Evolutionary conservation across 78 protist genomes (phyloP).

Genomic region (Pelomyxa schiedti): DNA sequence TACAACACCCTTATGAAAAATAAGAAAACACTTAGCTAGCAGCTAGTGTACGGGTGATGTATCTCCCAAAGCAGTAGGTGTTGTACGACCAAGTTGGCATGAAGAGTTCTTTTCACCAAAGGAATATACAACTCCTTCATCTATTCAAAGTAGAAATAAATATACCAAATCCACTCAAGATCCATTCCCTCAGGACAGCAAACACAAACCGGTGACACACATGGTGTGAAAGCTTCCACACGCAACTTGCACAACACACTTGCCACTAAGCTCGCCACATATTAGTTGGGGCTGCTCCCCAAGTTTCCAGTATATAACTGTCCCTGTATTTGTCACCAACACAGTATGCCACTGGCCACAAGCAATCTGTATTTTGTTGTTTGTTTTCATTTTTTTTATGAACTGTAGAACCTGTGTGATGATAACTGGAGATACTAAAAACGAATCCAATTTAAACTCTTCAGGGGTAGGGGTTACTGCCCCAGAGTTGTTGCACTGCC

Average conservation of each 20-base stretch:
- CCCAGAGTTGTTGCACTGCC: not conserved
- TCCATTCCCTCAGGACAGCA: no score
- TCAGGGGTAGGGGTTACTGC: not conserved
- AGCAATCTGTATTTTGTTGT: no score
- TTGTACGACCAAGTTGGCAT: no score
- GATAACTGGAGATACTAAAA: not conserved
- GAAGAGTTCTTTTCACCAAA: no score
- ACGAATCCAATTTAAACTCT: not conserved
- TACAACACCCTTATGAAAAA: no score
- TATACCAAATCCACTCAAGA: no score
- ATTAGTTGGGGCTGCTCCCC: not conserved
- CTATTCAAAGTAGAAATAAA: no score
- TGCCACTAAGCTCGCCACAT: not conserved
- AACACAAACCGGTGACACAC: slow-evolving; percentile 35
- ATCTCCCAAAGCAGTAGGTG: no score
- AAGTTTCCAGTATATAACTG: not conserved
- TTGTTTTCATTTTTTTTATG: no score
- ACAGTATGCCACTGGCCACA: not conserved
- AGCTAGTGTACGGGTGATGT: no score
- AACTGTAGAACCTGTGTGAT: not conserved
- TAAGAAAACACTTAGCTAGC: no score
- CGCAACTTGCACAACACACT: slow-evolving; percentile 21
- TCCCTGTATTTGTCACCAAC: not conserved
- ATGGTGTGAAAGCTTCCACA: slow-evolving; percentile 44
- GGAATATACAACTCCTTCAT: no score